Conservation (phyloP, 2,329 filamentous ascomycete species). For the Colletotrichum tabaci region DNA sequence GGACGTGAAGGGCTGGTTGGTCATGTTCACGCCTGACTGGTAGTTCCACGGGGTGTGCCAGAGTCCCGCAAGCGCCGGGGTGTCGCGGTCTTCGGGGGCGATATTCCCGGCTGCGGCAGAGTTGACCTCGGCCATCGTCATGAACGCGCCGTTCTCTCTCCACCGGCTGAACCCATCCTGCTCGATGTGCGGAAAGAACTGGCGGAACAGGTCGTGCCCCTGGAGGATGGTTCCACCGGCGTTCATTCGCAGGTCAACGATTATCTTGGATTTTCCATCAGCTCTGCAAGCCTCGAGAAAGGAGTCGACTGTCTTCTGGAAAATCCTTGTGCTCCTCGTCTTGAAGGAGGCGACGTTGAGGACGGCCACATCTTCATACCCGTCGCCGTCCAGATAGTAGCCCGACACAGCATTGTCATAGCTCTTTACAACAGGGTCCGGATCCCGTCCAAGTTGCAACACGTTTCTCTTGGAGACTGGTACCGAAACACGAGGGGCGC, state of each 20-base stretch:
- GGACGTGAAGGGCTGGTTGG: constrained; percentile 60
- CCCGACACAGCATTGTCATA: constrained; percentile 48
- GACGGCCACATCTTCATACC: constrained; percentile 53
- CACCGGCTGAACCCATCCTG: constrained; percentile 55
- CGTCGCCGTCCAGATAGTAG: constrained; percentile 52
- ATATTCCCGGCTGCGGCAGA: constrained; percentile 59
- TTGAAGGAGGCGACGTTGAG: constrained; percentile 48
- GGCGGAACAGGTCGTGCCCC: constrained; percentile 71
- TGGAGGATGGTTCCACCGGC: constrained; percentile 70
- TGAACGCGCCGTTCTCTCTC: constrained; percentile 58
- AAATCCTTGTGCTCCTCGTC: constrained; percentile 46
- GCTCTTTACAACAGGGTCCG: constrained; percentile 48
- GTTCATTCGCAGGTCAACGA: constrained; percentile 71
- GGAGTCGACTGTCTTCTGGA: constrained; percentile 49
- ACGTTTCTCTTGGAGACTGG: constrained; percentile 10
- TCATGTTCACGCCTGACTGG: constrained; percentile 59
- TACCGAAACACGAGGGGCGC: background rate
- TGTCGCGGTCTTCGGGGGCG: constrained; percentile 55
- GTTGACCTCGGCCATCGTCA: constrained; percentile 60
- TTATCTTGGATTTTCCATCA: constrained; percentile 69
- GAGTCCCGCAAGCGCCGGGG: constrained; percentile 55
- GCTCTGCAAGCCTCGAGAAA: constrained; percentile 51
- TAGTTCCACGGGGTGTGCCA: constrained; percentile 64
- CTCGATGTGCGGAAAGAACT: constrained; percentile 63
- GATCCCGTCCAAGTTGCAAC: constrained; percentile 42